Conservation (phyloP, 805 yeast genomes). For the Deakozyma indianensis region DNA sequence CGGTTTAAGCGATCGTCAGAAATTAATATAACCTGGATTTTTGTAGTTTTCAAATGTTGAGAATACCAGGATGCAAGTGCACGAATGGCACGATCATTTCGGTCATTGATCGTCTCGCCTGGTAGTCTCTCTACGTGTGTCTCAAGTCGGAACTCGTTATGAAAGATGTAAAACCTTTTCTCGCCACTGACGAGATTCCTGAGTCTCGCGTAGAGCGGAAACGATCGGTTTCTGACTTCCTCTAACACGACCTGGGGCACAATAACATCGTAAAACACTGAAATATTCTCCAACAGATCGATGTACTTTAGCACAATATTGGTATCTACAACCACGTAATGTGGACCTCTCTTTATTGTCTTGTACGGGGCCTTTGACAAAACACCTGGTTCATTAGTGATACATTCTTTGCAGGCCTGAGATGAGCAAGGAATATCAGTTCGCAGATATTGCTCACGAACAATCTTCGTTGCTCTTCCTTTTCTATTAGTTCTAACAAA, state of each 20-base stretch:
- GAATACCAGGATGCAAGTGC: constrained; percentile 58
- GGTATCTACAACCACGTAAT: constrained; percentile 77
- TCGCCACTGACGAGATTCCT: constrained; percentile 59
- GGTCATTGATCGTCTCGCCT: constrained; percentile 70
- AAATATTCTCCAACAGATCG: constrained; percentile 67
- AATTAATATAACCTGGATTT: constrained; percentile 25
- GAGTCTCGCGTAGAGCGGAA: constrained; percentile 76
- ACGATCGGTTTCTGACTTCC: constrained; percentile 76
- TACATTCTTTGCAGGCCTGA: constrained; percentile 49
- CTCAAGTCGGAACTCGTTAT: constrained; percentile 72
- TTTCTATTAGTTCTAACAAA: constrained; percentile 72
- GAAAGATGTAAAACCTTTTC: constrained; percentile 81
- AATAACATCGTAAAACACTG: constrained; percentile 75
- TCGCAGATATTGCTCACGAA: constrained; percentile 86
- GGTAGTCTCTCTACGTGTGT: constrained; percentile 51
- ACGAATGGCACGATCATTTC: constrained; percentile 85
- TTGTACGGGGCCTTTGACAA: constrained; percentile 40
- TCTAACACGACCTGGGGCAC: constrained; percentile 93
- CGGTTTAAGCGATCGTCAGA: constrained; percentile 69
- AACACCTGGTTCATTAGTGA: constrained; percentile 31
- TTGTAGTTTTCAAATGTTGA: constrained; percentile 36
- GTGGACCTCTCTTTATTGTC: constrained; percentile 39
- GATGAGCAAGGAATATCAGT: constrained; percentile 89
- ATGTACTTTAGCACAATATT: constrained; percentile 80
- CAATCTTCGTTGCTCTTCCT: constrained; percentile 83